Evolutionary conservation across 306 rosid species (phyloP).

Genomic region (Argentina anserina): DNA sequence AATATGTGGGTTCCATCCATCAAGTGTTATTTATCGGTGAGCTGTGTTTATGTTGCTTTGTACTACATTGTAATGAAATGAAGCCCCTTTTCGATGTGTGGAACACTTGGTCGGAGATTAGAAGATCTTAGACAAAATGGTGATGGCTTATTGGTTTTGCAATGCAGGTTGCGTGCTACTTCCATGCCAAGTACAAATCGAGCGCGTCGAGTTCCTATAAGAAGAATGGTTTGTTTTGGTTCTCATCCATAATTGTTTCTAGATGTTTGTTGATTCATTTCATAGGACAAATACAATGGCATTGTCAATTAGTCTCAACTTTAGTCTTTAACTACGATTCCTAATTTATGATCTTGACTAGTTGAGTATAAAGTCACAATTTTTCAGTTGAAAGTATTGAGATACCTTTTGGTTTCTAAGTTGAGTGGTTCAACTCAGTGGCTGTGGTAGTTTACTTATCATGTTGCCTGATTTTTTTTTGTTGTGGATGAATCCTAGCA

Average conservation of each 20-base stretch:
- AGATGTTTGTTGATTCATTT: neutral
- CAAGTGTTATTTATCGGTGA: conserved; percentile 73
- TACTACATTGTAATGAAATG: neutral
- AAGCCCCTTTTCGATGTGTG: neutral
- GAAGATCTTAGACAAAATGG: neutral
- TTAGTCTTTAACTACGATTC: neutral
- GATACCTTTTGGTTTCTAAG: neutral
- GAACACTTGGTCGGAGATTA: too few relatives aligned
- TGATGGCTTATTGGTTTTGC: conserved; percentile 26
- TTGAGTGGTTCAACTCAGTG: neutral
- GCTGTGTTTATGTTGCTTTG: conserved; percentile 5
- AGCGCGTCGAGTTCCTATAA: conserved; percentile 55
- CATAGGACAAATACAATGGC: neutral
- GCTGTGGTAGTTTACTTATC: neutral
- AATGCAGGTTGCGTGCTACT: conserved; percentile 66
- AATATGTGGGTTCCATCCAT: conserved; percentile 90
- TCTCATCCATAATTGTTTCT: neutral
- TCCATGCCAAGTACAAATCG: conserved; percentile 75
- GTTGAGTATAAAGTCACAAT: too few relatives aligned
- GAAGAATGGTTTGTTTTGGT: conserved; percentile 58
- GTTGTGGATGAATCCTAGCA: neutral
- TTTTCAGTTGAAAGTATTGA: neutral
- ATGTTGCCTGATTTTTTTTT: neutral
- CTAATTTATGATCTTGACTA: neutral
- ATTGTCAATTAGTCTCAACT: too few relatives aligned